Base-by-base conservation (phyloP, 2,329 filamentous ascomycete species). In the Claviceps purpurea region DNA sequence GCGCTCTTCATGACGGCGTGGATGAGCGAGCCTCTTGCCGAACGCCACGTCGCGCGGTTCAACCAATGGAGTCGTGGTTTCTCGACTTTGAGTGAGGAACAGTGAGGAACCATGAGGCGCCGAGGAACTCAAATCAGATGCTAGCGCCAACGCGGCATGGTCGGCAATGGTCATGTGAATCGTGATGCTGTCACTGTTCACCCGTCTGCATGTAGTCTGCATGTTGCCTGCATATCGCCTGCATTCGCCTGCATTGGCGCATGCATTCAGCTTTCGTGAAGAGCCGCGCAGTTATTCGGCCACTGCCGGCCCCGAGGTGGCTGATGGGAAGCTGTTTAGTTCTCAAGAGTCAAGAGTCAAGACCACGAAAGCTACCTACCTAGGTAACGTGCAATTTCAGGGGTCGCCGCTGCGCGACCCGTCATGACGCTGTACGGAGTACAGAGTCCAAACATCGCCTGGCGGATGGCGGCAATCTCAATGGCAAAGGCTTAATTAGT, bases 61-160 rank as follows among this genome's bases (percentile, higher is more conserved):
- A 39, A 18, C 53, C 53, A 54, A 54, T 54, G 4, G 22, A 50
- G n/a, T 18, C 41, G 20, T 37, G 8, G 38, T 40, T 13, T 24
- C 2, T 5, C 26, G 24, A 50, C 40, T 20, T 20, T n/a, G 40
- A 40, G 38, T 6, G 14, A 40, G n/a, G 38, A n/a, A 20, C 8
- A 13, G 3, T 5, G 20, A 22, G 6, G 39, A n/a, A 50, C 42
- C 42, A 24, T 24, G 47, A 41, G 46, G 37, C 40, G 49, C 45
- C 42, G 45, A 42, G 37, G 54, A 57, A 56, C 50, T 52, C 56
- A 55, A 56, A 54, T 54, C 54, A 52, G 52, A 47, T 53, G 51
- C 60, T 64, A 61, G 61, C 62, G 60, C 61, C 56, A 34, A 58
- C 57, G 59, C 59, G 54, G 55, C 54, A 54, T 54, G 62, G 61